phyloP scores from a whole-genome alignment of 1,284 basidiomycete genomes.

The Heterobasidion irregulare region DNA sequence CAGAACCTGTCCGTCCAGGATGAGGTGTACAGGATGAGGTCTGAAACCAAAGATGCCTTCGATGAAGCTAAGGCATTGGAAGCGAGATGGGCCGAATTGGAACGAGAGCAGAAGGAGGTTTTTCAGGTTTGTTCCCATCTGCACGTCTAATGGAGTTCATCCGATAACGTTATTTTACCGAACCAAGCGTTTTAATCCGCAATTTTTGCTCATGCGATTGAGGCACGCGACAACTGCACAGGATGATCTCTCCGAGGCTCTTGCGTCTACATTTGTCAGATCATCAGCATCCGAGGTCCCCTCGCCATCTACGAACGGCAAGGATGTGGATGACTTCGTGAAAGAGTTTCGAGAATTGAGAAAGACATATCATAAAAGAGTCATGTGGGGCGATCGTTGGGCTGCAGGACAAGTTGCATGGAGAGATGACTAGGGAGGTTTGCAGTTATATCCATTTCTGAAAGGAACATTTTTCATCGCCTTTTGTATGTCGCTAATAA shows the following conservation, averaged over 20 bases:
- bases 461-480: background rate
- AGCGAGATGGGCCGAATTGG: constrained; percentile 74
- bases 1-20: constrained; percentile 73
- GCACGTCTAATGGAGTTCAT: too few relatives aligned
- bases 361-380: constrained; percentile 84
- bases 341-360: constrained; percentile 79
- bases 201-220: constrained; percentile 81
- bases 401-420: constrained; percentile 76
- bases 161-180: background rate
- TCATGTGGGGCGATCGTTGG: constrained; percentile 86
- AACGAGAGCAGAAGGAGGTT: constrained; percentile 78
- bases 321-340: constrained; percentile 80
- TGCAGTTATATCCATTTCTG: background rate
- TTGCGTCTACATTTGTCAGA: constrained; percentile 76
- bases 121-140: constrained; percentile 59
- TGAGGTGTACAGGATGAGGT: constrained; percentile 60
- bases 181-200: constrained; percentile 69
- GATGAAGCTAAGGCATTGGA: constrained; percentile 77
- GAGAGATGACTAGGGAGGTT: constrained; percentile 42
- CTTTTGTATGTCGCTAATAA: background rate
- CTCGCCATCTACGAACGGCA: constrained; percentile 34
- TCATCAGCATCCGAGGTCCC: constrained; percentile 28
- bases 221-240: constrained; percentile 82
- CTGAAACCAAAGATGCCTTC: constrained; percentile 79
- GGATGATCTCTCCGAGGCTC: constrained; percentile 79